Evolutionary conservation across 768 basidiomycete species (phyloP).

Genomic region (Austroboletus eburneus): DNA sequence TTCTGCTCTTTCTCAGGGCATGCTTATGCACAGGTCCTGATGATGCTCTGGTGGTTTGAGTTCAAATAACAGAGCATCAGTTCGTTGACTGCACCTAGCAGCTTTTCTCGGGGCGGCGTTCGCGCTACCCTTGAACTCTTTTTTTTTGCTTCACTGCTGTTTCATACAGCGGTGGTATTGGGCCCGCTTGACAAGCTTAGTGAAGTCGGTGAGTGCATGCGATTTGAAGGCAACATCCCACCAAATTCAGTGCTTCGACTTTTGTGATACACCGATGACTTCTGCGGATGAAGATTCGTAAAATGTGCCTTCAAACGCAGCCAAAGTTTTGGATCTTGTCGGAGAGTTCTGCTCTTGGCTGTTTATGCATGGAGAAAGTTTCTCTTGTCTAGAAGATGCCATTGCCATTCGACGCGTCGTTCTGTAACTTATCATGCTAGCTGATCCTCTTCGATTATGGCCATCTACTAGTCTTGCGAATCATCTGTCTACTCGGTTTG

Average conservation of each 20-base stretch:
- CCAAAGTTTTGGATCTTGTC: neutral
- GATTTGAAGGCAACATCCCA: neutral
- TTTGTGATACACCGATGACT: neutral
- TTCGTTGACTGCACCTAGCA: no score
- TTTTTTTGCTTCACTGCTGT: no score
- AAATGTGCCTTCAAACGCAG: neutral
- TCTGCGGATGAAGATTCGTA: neutral
- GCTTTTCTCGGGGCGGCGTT: no score
- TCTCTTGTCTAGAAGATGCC: slow-evolving; percentile 18
- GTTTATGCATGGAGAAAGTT: neutral
- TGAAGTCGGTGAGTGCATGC: no score
- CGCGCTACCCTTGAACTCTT: no score
- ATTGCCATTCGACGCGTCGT: slow-evolving; percentile 10
- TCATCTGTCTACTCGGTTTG: neutral
- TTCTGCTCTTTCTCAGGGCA: no score
- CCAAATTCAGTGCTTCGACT: neutral
- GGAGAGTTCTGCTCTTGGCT: neutral
- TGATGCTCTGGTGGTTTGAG: no score
- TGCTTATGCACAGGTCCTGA: no score
- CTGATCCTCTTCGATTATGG: neutral
- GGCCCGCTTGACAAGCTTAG: no score
- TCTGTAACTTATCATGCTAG: neutral
- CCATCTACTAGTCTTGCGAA: neutral
- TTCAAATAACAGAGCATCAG: no score
- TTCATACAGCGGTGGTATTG: no score